Evolutionary conservation across 306 rosid species (phyloP).

Genomic region (Corylus americana): DNA sequence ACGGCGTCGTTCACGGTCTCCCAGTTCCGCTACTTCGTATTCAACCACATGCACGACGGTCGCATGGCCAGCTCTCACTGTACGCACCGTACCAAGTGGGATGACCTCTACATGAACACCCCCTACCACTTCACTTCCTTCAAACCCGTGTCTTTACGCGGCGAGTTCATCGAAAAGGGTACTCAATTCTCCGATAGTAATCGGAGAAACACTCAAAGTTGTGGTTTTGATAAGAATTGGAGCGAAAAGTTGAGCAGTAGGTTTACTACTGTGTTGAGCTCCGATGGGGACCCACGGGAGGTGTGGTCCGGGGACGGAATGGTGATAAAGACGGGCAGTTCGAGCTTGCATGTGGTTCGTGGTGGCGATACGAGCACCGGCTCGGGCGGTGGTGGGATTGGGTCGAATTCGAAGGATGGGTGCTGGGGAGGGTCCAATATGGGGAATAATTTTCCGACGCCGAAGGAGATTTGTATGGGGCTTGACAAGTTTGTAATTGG

Average conservation of each 20-base stretch:
- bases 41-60: conserved; percentile 48
- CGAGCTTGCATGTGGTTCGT: conserved; percentile 52
- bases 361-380: conserved; percentile 52
- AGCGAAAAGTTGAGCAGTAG: conserved; percentile 25
- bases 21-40: conserved; percentile 57
- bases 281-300: conserved; percentile 86
- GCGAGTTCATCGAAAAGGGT: conserved; percentile 46
- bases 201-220: conserved; percentile 20
- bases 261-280: conserved; percentile 27
- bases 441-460: conserved; percentile 84
- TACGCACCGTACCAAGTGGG: conserved; percentile 40
- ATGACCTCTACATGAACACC: conserved; percentile 45
- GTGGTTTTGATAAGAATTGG: conserved; percentile 25
- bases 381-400: conserved; percentile 53
- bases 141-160: conserved; percentile 69
- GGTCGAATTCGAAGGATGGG: conserved; percentile 59
- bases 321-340: conserved; percentile 54
- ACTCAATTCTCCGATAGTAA: conserved; percentile 15
- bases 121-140: conserved; percentile 70
- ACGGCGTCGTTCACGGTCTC: conserved; percentile 50
- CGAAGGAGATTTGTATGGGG: conserved; percentile 87
- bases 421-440: conserved; percentile 88
- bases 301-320: conserved; percentile 94
- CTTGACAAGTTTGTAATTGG: conserved; percentile 97
- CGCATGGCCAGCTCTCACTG: conserved; percentile 44